Evolutionary conservation across 2,329 filamentous ascomycete species (phyloP), one percentile per base, ranked within the genome.

Genomic region (Trichoderma sp.): DNA sequence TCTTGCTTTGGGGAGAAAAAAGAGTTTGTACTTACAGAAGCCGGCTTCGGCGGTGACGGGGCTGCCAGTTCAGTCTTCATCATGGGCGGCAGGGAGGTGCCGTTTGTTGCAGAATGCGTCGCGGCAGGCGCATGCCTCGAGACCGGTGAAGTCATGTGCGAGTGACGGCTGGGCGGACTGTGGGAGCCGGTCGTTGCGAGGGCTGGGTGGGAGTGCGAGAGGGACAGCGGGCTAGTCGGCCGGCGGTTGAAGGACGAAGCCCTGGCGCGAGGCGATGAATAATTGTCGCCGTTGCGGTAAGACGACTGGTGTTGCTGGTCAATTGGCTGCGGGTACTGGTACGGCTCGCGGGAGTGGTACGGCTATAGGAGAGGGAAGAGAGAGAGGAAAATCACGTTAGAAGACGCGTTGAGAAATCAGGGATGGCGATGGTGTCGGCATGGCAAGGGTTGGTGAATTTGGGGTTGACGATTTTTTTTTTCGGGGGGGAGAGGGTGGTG

Each of bases 141-240:
- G 30, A 80, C 83, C 9, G 87, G 87, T 14, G 88, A 89, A 61
- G 84, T 79, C 79, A 86, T 83, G 70, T 80, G 82, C 58, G 78
- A 76, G 63, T 81, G 79, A 66, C 82, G 79, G 58, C 78, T 79
- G 3, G 84, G 81, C 64, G 84, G 83, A 74, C 83, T 86, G 75
- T 83, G 80, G 69, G 84, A 84, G 60, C 82, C 83, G 39, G 79
- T 76, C 60, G 81, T 76, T 61, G 81, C 79, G 57, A 83, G 83
- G 75, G 83, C 83, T 15, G 84, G 82, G 73, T 86, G 86, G 18
- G 86, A 81, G 74, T 87, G 86, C 21, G 86, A 83, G 70, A 84
- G 86, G 15, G 86, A 83, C 68, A 84, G 76, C 34, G 87, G 87
- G 71, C 87, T 89, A 68, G 83, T 83, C 28, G 86, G 82, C 53